Evolutionary conservation across 345 rosid species (phyloP).

Genomic region (Eutrema heterophyllum): DNA sequence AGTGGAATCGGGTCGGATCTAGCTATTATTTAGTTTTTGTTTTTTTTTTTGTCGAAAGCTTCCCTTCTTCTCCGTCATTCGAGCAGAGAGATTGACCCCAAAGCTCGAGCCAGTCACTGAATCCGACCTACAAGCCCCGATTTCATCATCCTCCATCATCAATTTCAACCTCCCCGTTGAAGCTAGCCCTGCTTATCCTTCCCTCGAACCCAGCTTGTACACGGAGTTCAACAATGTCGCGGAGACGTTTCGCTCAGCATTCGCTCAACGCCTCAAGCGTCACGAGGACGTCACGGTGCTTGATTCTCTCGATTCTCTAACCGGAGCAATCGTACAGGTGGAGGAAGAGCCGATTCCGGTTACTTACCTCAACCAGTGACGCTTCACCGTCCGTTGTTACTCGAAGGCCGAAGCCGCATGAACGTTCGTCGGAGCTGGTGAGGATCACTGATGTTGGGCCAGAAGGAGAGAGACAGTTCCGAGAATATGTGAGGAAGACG

Average conservation of each 20-base stretch:
- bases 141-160: not conserved
- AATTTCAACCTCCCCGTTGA: not conserved
- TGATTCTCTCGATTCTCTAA: constrained; percentile 44
- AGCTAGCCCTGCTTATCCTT: not conserved
- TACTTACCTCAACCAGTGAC: not conserved
- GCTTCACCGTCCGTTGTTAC: constrained; percentile 18
- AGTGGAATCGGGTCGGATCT: too few relatives aligned
- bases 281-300: constrained; percentile 35
- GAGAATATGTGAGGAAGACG: constrained; percentile 56
- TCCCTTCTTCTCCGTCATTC: too few relatives aligned
- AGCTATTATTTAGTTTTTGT: too few relatives aligned
- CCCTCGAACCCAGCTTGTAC: constrained; percentile 34
- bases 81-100: too few relatives aligned
- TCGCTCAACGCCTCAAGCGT: constrained; percentile 39
- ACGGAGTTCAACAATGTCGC: constrained; percentile 52
- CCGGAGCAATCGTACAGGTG: constrained; percentile 56
- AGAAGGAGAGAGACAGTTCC: constrained; percentile 52
- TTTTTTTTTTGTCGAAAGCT: too few relatives aligned
- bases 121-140: not conserved
- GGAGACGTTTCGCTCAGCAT: constrained; percentile 54
- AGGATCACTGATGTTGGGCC: constrained; percentile 61
- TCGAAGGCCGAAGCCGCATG: constrained; percentile 22
- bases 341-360: constrained; percentile 14
- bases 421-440: constrained; percentile 77
- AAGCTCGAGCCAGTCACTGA: not conserved